A percentile compares a stretch with the other conserved stretches of the same genome.
phyloP scores from a whole-genome alignment of 257 asterid genomes.

The Mentha longifolia region DNA sequence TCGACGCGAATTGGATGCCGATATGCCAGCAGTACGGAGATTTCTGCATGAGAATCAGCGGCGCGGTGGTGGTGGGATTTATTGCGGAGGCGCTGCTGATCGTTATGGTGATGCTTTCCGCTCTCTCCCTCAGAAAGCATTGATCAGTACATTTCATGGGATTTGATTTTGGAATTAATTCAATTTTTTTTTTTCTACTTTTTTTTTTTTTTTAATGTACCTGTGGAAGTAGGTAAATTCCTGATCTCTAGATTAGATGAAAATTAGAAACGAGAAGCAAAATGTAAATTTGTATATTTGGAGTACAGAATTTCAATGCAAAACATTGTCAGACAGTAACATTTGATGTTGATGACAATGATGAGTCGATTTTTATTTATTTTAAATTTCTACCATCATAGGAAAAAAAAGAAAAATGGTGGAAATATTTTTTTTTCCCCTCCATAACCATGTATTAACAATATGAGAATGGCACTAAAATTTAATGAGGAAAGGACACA shows the following conservation, averaged over 20 bases:
- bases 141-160: background rate
- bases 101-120: conserved; percentile 47
- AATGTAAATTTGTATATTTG: background rate
- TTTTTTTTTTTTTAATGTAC: too few relatives aligned
- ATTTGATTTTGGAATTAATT: background rate
- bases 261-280: conserved; percentile 6
- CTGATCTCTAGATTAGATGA: too few relatives aligned
- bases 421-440: too few relatives aligned
- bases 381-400: too few relatives aligned
- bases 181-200: background rate
- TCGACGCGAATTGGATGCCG: conserved; percentile 66
- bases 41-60: conserved; percentile 61
- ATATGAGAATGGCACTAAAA: too few relatives aligned
- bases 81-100: conserved; percentile 46
- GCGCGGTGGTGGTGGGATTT: conserved; percentile 61
- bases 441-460: too few relatives aligned
- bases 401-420: too few relatives aligned
- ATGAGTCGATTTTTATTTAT: too few relatives aligned
- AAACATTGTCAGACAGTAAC: background rate
- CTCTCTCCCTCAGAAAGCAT: conserved; percentile 47
- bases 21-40: conserved; percentile 64
- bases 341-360: too few relatives aligned
- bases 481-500: too few relatives aligned
- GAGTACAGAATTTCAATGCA: background rate
- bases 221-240: too few relatives aligned